A percentile compares a stretch with the other conserved stretches of the same genome.
Evolutionary conservation across 2,329 filamentous ascomycete genomes (phyloP).

Genomic region (Claviceps sp.): DNA sequence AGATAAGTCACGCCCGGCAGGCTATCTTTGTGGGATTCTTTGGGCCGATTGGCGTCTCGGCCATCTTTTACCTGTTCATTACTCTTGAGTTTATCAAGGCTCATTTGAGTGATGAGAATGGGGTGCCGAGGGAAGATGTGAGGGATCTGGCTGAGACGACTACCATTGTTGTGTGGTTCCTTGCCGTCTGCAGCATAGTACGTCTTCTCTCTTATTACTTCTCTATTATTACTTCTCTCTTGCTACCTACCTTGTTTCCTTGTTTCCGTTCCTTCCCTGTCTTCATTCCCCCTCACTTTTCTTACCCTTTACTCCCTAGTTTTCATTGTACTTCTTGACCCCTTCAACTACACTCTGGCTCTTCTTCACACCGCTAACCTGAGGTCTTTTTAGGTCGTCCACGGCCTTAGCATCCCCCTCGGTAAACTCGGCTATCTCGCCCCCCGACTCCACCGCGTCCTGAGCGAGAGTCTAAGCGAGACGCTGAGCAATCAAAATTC

Average conservation of each 20-base stretch:
- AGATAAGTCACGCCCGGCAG: constrained; percentile 62
- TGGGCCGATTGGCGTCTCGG: constrained; percentile 80
- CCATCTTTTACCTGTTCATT: constrained; percentile 80
- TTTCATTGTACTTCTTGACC: too few species aligned
- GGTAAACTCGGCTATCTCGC: constrained; percentile 53
- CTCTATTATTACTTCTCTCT: neutral
- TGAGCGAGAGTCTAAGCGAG: constrained; percentile 12
- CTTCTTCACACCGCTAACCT: neutral
- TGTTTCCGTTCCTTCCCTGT: too few species aligned
- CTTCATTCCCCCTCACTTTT: neutral
- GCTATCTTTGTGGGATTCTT: constrained; percentile 87
- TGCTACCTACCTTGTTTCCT: neutral
- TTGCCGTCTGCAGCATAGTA: constrained; percentile 71
- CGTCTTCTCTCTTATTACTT: constrained; percentile 22
- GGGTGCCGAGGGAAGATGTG: constrained; percentile 51
- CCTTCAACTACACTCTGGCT: too few species aligned
- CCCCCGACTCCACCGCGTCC: constrained; percentile 38
- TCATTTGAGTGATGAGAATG: constrained; percentile 39
- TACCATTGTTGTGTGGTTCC: constrained; percentile 70
- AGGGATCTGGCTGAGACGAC: constrained; percentile 51
- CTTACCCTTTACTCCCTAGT: neutral
- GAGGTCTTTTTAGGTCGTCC: constrained; percentile 39
- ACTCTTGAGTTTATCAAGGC: constrained; percentile 57
- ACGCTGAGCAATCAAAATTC: neutral
- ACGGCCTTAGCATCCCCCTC: constrained; percentile 70